Conservation (phyloP, 768 basidiomycete genomes). For the Boletus rufocinnamomeus region DNA sequence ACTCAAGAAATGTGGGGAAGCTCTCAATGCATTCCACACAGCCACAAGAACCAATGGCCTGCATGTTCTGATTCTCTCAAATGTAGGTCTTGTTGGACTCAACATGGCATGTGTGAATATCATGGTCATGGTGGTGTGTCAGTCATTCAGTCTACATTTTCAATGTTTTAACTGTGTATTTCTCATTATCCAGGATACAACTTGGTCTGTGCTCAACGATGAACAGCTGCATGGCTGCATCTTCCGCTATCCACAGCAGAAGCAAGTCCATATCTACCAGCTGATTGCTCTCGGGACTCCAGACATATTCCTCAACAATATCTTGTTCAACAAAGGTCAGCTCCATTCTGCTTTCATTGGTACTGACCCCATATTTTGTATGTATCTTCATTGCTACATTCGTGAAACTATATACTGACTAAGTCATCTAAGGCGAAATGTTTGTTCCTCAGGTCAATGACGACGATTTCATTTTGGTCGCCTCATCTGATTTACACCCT, state of each 20-base stretch:
- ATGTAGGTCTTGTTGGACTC: constrained; percentile 14
- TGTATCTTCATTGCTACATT: too few species aligned
- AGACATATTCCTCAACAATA: constrained; percentile 27
- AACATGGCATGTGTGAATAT: constrained; percentile 19
- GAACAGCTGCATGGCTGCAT: constrained; percentile 20
- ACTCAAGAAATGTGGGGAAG: too few species aligned
- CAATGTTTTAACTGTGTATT: too few species aligned
- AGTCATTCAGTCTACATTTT: background rate
- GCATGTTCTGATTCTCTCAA: constrained; percentile 15
- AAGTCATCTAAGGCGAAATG: too few species aligned
- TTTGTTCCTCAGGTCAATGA: too few species aligned
- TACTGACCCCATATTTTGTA: too few species aligned
- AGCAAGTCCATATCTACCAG: constrained; percentile 21
- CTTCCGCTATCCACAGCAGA: constrained; percentile 13
- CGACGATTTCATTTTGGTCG: too few species aligned
- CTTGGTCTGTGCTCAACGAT: constrained; percentile 27
- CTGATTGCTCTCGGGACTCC: constrained; percentile 12
- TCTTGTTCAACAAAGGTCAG: constrained; percentile 19
- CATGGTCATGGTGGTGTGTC: constrained; percentile 14
- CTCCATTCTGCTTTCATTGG: background rate
- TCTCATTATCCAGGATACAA: constrained; percentile 15
- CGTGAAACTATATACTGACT: too few species aligned
- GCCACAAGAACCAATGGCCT: background rate
- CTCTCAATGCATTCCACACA: background rate
- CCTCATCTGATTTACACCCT: too few species aligned